These are phyloP conservation scores for Shiraia sp. DNA, from an alignment of 2,329 filamentous ascomycete genomes.

Conservation along the genomic window DNA sequence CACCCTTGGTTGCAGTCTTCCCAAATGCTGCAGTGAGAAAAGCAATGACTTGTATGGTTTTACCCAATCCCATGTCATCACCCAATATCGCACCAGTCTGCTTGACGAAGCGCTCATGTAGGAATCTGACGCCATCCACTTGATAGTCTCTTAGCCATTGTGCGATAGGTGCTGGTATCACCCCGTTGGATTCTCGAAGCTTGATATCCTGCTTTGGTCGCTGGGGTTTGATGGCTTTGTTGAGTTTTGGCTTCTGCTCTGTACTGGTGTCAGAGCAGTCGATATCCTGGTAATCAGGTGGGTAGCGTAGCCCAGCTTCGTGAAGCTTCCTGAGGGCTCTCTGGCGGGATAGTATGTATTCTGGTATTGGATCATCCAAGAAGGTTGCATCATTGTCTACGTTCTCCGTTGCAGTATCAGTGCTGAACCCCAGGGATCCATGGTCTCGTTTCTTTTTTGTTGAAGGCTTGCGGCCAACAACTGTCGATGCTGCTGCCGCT, in stretches of 20 bases:
- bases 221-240: slow-evolving; percentile 62
- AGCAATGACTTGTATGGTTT: slow-evolving; percentile 93
- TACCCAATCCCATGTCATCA: slow-evolving; percentile 97
- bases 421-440: slow-evolving; percentile 20
- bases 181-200: slow-evolving; percentile 73
- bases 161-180: slow-evolving; percentile 86
- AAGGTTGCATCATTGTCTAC: slow-evolving; percentile 57
- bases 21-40: slow-evolving; percentile 92
- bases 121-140: slow-evolving; percentile 78
- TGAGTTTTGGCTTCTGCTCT: slow-evolving; percentile 72
- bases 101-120: slow-evolving; percentile 87
- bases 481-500: slow-evolving; percentile 46
- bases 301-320: slow-evolving; percentile 71
- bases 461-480: slow-evolving; percentile 43
- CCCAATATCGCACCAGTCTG: slow-evolving; percentile 89
- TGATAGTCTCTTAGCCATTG: slow-evolving; percentile 94
- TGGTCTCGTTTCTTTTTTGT: slow-evolving; percentile 18
- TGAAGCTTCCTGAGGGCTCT: slow-evolving; percentile 70
- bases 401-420: slow-evolving; percentile 35
- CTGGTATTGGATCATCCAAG: slow-evolving; percentile 66
- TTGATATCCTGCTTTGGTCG: slow-evolving; percentile 74
- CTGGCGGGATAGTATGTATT: slow-evolving; percentile 72
- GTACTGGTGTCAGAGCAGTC: slow-evolving; percentile 74
- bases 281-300: slow-evolving; percentile 76
- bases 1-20: slow-evolving; percentile 87